Evolutionary conservation across 2,329 filamentous ascomycete genomes (phyloP).

Genomic region (Fusarium bactridioides): DNA sequence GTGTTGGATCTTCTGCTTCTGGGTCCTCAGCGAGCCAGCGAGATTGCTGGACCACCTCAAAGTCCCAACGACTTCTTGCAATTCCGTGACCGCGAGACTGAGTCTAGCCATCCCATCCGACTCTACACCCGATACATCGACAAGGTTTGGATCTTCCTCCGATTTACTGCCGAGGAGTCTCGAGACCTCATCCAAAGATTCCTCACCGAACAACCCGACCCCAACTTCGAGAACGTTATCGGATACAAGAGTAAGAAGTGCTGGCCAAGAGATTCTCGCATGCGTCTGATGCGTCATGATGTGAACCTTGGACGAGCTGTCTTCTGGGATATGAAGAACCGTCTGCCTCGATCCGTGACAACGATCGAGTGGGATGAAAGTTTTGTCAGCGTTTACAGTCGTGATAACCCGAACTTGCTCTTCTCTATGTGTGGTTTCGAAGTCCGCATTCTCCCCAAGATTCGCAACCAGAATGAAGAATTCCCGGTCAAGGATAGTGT

Average conservation of each 20-base stretch:
- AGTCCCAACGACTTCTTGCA: constrained; percentile 97
- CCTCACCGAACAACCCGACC: constrained; percentile 96
- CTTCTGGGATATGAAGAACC: constrained; percentile 99
- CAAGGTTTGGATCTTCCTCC: constrained; percentile 97
- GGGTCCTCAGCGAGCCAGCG: constrained; percentile 93
- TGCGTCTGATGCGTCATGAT: constrained; percentile 98
- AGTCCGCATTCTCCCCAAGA: constrained; percentile 94
- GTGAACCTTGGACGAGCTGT: constrained; percentile 97
- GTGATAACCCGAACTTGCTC: constrained; percentile 94
- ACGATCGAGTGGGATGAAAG: constrained; percentile 99
- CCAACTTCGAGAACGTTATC: constrained; percentile 99
- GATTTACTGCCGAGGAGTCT: constrained; percentile 93
- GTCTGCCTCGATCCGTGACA: constrained; percentile 90
- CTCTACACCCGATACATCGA: constrained; percentile 99
- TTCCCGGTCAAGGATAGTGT: constrained; percentile 98
- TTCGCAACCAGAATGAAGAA: constrained; percentile 92
- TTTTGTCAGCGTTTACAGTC: constrained; percentile 96
- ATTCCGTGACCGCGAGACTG: constrained; percentile 91
- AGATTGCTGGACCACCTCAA: constrained; percentile 93
- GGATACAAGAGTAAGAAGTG: constrained; percentile 99
- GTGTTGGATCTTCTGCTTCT: constrained; percentile 93
- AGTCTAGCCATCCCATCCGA: constrained; percentile 92
- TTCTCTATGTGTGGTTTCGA: constrained; percentile 99
- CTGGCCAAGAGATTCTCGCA: constrained; percentile 96
- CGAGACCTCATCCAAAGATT: constrained; percentile 96